Evolutionary conservation across 148 eudicot species (phyloP).

Genomic region (Polygonum aviculare): DNA sequence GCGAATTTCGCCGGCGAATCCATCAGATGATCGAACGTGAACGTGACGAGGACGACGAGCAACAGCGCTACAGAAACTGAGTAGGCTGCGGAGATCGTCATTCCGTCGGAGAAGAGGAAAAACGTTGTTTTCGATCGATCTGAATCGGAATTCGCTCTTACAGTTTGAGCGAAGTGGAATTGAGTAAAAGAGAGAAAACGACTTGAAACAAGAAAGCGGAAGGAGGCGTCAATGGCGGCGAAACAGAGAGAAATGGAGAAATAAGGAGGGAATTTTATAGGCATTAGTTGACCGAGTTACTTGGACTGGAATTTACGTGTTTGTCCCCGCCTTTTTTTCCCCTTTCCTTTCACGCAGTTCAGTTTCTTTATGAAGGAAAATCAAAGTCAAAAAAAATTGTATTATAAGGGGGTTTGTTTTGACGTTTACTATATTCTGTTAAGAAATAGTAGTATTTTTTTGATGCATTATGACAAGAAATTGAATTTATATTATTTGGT

Average conservation of each 20-base stretch:
- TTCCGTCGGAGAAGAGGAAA: background rate
- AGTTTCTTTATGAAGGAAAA: no score
- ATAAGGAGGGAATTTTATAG: background rate
- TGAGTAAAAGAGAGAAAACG: background rate
- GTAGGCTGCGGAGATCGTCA: background rate
- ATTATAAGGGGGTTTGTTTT: background rate
- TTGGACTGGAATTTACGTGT: background rate
- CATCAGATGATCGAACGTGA: background rate
- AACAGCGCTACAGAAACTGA: background rate
- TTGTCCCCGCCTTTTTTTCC: background rate
- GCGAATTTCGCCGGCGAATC: background rate
- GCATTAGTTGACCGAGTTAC: background rate
- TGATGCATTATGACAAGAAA: background rate
- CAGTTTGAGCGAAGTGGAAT: background rate
- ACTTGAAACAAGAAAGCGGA: background rate
- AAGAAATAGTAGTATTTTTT: background rate
- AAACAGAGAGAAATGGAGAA: slow-evolving; percentile 5
- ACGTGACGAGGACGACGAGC: background rate
- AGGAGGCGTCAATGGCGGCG: slow-evolving; percentile 8
- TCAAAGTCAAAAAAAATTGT: background rate
- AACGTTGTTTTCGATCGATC: background rate
- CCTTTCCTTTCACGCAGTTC: background rate
- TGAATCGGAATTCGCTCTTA: background rate
- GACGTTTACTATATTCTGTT: background rate
- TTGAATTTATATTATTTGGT: no score